Base-by-base conservation (phyloP, 1,139 yeast species). In the Debaryomyces fabryi region DNA sequence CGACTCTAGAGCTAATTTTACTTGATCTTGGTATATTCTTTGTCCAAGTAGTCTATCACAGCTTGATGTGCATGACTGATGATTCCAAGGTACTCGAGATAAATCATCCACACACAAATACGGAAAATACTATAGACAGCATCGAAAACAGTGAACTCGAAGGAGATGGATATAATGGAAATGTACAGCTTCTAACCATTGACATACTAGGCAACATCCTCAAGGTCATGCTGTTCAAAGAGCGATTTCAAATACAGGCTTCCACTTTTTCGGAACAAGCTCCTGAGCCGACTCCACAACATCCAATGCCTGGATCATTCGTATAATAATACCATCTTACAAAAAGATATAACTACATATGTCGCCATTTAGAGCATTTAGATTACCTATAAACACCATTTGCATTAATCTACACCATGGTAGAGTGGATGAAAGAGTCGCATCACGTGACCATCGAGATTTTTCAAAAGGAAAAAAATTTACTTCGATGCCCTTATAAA, bases 111-210 rank as follows among this genome's bases (percentile, higher is more conserved):
- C 27, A 4, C 9, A 9, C 16, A 33, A 6, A 20, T 15, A 12
- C 35, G 12, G 23, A 36, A 3, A 23, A 53, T n/a, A 54, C 44
- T 6, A 54, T 48, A 24, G 52, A 39, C 12, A 44, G 50, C 13
- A 48, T 52, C 27, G 59, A 52, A 9, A 57, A 55, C 24, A 51
- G 49, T 3, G 57, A 56, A 30, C 53, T 54, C 20, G 68, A 64
- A 29, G 62, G 65, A 9, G 79, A 75, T 55, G 80, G 80, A 0
- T 74, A 71, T 54, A 67, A 63, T 43, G 79, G 79, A 1, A 68
- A 70, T 41, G 78, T 75, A 3, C 51, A 55, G 40, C 53, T 75
- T 38, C 44, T 72, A 30, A 55, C 63, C 2, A 54, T 75, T 10
- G 66, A 73, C 52, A 30, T 73, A 6, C 41, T 63, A 13, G 58